phyloP scores from a whole-genome alignment of 169 alveolate species.

The Eimeria acervulina region DNA sequence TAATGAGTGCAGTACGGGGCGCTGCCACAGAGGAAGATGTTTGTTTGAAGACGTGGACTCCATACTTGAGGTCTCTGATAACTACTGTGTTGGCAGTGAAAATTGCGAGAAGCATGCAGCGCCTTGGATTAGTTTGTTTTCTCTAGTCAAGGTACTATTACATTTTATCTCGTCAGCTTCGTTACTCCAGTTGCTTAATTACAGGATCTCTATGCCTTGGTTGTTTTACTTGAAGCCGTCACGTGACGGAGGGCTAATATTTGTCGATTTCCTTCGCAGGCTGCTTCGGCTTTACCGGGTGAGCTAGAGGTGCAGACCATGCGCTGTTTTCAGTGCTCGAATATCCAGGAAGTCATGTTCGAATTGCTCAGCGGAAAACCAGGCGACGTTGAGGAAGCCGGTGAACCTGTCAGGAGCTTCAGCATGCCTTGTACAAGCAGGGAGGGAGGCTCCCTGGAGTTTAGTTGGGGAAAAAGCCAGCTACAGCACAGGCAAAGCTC shows the following conservation, averaged over 20 bases:
- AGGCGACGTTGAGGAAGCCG: slow-evolving; percentile 10
- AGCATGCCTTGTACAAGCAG: slow-evolving; percentile 22
- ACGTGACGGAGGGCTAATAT: not conserved
- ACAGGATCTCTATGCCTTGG: not conserved
- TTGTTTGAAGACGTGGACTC: not conserved
- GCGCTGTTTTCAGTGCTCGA: slow-evolving; percentile 27
- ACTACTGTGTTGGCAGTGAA: not conserved
- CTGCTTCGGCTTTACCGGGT: slow-evolving; percentile 54
- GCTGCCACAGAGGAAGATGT: slow-evolving; percentile 59
- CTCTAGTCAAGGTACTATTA: slow-evolving; percentile 26
- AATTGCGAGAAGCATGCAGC: not conserved
- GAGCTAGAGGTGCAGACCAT: not conserved
- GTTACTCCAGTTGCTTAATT: not conserved
- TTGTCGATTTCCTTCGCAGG: slow-evolving; percentile 42
- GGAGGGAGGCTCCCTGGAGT: not conserved
- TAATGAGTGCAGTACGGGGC: slow-evolving; percentile 23
- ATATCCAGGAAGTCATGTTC: not conserved
- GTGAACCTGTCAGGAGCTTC: not conserved
- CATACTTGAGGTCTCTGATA: not conserved
- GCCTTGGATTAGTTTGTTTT: slow-evolving; percentile 30
- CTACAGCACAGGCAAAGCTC: slow-evolving; percentile 24
- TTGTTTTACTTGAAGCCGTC: not conserved
- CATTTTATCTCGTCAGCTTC: not conserved
- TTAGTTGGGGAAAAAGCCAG: not conserved
- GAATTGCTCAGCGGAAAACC: not conserved